Evolutionary conservation across 495 filamentous ascomycete species (phyloP), one percentile per base, ranked within the genome.

Genomic region (Neurospora tetraspora): DNA sequence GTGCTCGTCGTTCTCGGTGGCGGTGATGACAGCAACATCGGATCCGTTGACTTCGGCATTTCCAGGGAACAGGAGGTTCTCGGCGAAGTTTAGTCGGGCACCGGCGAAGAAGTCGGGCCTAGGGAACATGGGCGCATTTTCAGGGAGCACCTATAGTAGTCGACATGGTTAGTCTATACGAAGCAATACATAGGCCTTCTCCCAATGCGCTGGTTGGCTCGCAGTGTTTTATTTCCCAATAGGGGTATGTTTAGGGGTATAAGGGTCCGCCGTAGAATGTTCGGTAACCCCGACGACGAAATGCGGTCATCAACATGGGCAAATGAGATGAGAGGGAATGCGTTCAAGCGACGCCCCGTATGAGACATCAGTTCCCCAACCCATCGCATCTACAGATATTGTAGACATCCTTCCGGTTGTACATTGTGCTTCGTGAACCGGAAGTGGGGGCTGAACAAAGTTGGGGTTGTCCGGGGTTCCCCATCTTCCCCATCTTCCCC

Each of bases 51-150:
- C 73, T 6, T 77, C 70, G 31, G 71, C 76, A 59, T 84, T 85
- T 16, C 84, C 81, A 6, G 94, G 94, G 78, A 89, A 97, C 8
- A 98, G 87, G 39, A 98, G 86, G 80, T 98, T 98, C 83, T 97
- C 92, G 31, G 94, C 93, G 80, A 97, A 97, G 78, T 98, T 98
- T 71, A 97, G 83, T 68, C 82, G 89, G 23, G 92, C 89, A 8
- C 90, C 91, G 47, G 88, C 80, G 78, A 97, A 99, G 84, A 97
- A 98, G 36, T 86, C 82, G 2, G 96, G 94, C 45, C 92, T 88
- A 14, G 96, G 96, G 77, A 96, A 98, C 82, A 99, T 90, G 23
- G 87, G 80, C 2, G 89, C 83, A 68, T 86, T 78, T 39, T 87
- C 81, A 39, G 90, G 85, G 16, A 98, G 82, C 34, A 93, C 92